Evolutionary conservation across 2,329 filamentous ascomycete genomes (phyloP).

Genomic region (Fusarium falciforme): DNA sequence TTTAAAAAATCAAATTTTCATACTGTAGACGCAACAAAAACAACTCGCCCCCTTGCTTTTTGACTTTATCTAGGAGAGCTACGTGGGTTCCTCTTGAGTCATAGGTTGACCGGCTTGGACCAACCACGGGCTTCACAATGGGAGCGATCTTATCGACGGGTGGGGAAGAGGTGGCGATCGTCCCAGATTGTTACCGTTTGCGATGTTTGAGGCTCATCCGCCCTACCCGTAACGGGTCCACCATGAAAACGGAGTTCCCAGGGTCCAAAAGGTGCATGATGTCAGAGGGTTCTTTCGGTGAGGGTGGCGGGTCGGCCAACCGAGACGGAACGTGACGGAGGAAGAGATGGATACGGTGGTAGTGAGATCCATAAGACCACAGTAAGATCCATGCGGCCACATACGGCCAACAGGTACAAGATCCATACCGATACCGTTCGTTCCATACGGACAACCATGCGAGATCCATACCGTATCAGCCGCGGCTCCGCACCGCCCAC

Average conservation of each 20-base stretch:
- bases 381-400: not conserved
- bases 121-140: slow-evolving; percentile 21
- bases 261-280: slow-evolving; percentile 16
- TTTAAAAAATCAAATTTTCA: slow-evolving; percentile 1
- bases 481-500: slow-evolving; percentile 17
- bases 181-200: not conserved
- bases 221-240: slow-evolving; percentile 38
- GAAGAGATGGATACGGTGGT: not conserved
- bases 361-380: not conserved
- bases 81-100: slow-evolving; percentile 35
- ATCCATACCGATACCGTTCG: not conserved
- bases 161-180: slow-evolving; percentile 36
- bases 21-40: slow-evolving; percentile 1
- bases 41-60: slow-evolving; percentile 6
- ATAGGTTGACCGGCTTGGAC: slow-evolving; percentile 1
- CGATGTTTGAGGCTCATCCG: slow-evolving; percentile 13
- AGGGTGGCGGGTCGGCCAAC: not conserved
- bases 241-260: slow-evolving; percentile 17
- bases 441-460: not conserved
- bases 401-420: slow-evolving; percentile 1
- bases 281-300: slow-evolving; percentile 25
- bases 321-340: not conserved
- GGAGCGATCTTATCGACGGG: slow-evolving; percentile 31
- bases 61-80: slow-evolving; percentile 13
- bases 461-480: not conserved